Evolutionary conservation across 306 rosid species (phyloP).

Genomic region (Inga leiocalycina): DNA sequence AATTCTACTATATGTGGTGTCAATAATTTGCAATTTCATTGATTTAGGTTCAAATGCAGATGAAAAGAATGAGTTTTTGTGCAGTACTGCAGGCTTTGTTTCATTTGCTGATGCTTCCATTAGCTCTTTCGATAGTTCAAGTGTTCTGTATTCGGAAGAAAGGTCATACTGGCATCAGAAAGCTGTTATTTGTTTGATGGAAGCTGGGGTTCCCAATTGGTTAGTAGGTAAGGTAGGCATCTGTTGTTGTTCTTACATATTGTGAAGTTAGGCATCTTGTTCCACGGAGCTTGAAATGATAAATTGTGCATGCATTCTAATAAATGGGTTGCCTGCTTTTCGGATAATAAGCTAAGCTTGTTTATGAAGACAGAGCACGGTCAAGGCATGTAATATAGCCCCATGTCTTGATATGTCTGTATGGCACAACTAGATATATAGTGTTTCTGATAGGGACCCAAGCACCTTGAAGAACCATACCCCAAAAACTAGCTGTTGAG

Average conservation of each 20-base stretch:
- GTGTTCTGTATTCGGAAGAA: constrained; percentile 63
- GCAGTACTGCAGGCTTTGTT: constrained; percentile 46
- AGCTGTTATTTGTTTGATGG: constrained; percentile 95
- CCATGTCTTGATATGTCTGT: neutral
- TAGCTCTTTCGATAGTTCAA: constrained; percentile 61
- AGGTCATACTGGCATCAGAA: constrained; percentile 83
- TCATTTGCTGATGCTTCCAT: constrained; percentile 45
- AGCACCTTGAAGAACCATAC: no score
- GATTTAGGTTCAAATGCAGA: constrained; percentile 66
- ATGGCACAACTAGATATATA: neutral
- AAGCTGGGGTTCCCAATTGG: constrained; percentile 99
- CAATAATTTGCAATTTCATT: constrained; percentile 72
- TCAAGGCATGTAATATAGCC: neutral
- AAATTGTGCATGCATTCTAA: constrained; percentile 5
- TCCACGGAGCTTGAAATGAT: constrained; percentile 18
- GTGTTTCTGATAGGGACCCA: no score
- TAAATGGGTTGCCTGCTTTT: constrained; percentile 20
- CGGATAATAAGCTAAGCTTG: neutral
- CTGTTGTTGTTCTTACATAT: constrained; percentile 33
- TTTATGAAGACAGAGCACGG: neutral
- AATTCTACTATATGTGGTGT: constrained; percentile 71
- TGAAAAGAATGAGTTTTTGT: constrained; percentile 56
- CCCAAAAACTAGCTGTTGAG: no score
- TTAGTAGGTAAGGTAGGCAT: constrained; percentile 99
- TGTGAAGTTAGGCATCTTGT: constrained; percentile 53